Evolutionary conservation across 257 asterid genomes (phyloP), one percentile per base, ranked within the genome.

Genomic region (Coffea canephora): DNA sequence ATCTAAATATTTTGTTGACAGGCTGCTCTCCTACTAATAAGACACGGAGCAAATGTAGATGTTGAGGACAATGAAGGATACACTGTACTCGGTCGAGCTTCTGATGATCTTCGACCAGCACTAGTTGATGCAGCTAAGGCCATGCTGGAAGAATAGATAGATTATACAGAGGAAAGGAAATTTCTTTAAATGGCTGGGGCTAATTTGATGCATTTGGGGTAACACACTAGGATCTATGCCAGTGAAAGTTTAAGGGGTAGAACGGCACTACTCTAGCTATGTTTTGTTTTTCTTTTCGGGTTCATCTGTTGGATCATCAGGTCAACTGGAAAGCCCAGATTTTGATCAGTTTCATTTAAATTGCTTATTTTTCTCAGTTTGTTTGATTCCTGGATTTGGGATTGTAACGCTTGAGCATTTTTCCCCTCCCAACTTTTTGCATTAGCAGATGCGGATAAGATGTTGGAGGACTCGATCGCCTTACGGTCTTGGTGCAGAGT

Each of bases 1-100:
- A 27, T 14, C 77, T 64, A 36, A 39, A 1, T 13, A 54, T 73
- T 12, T 64, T 54, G 34, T 55, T 85, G 68, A 71, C 97, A 95
- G 99, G 97, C 87, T 55, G 95, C 99, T 77, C 93, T 95, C 76
- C 97, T 95, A 46, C 97, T 93, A 68, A 88, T 95, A 86, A 84
- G 99, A 85, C 98, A 95, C 78, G 98, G 97, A 78, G 98, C 99
- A 57, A 86, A 91, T 69, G 98, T 95, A 81, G 99, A 95, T 80
- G 85, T 87, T 39, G 87, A 77, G 84, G 99, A 93, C 88, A 91
- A 92, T 84, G 99, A 95, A 89, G 99, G 92, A 3, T 95, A 93
- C 89, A 93, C 96, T 0, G 96, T 91, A 67, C 99, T 95, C 73
- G 98, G 90, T 54, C 91, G 95, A 66, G 98, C 99, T 79, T 85